Base-by-base conservation (phyloP, 1,284 basidiomycete genomes). In the Cerioporus squamosus region DNA sequence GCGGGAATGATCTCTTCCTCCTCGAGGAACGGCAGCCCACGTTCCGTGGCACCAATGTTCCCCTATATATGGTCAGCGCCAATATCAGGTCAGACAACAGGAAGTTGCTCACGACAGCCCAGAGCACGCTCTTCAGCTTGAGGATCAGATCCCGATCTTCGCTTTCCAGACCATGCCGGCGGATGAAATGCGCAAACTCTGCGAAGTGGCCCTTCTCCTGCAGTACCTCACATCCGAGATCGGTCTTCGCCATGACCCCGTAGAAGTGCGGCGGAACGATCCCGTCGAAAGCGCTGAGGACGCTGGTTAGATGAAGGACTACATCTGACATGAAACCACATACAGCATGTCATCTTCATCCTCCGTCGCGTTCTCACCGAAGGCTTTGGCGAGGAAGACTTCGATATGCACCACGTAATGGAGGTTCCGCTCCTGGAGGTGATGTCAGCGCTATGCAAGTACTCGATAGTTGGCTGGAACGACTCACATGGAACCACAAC, bases 241-340 rank as follows among this genome's bases (percentile, higher is more conserved):
- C 90, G 1, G 97, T 99, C 73, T 98, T 98, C 44, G 94, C 91
- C 80, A 99, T 92, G 72, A 98, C 95, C 22, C 97, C 96, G 67
- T 98, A 97, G 75, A 99, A 98, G 72, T 99, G 97, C 4, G 92
- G 88, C 1, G 97, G 97, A 1, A 95, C 91, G 2, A 89, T 87
- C 14, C 92, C 92, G 55, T 97, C 94, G 62, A 93, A 94, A n/a
- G 82, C 79, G 33, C 88, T 91, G 56, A 5, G 38, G 38, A 12
- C 14, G 18, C 2, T 6, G 2, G 18, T 39, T 15, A 39, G 38
- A 39, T 15, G 14, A 39, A 17, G 38, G 38, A 39, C 38, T 39
- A 12, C 14, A 39, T 4, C 8, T 8, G 15, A 15, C 38, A 26
- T 15, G 57, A 44, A 40, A 18, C 14, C 24, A 77, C 82, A 65